These are phyloP conservation scores for Vigna hirtella DNA, from an alignment of 306 rosid genomes.

Conservation along the genomic window DNA sequence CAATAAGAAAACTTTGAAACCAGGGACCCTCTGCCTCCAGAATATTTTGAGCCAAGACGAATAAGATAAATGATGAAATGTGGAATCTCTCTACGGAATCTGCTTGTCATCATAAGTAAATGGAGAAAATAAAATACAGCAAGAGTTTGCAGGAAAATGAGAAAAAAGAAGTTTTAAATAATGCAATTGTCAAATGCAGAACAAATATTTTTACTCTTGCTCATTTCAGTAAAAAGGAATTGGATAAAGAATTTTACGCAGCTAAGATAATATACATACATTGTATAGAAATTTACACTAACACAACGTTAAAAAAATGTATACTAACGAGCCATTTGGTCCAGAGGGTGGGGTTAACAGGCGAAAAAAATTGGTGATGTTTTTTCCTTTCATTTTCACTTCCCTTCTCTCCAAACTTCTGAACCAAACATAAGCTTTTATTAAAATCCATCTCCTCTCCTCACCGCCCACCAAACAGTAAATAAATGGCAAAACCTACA, in stretches of 20 bases:
- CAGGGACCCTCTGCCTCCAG: constrained; percentile 99
- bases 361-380: background rate
- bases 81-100: constrained; percentile 99
- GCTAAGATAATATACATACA: constrained; percentile 14
- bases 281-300: constrained; percentile 6
- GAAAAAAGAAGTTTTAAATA: background rate
- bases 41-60: constrained; percentile 97
- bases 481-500: background rate
- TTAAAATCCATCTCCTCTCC: constrained; percentile 4
- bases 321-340: background rate
- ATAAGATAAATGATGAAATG: constrained; percentile 85
- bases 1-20: constrained; percentile 82
- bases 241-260: background rate
- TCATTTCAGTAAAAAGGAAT: background rate
- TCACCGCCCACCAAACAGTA: background rate
- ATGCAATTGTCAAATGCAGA: constrained; percentile 28
- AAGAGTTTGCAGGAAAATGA: constrained; percentile 25
- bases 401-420: background rate
- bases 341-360: background rate
- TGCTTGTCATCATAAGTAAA: constrained; percentile 50
- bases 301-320: background rate
- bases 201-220: constrained; percentile 22
- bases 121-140: background rate
- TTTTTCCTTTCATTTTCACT: background rate
- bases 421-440: background rate